Percentiles rank a stretch among this genome's conserved stretches.
Conservation (phyloP, 2,329 filamentous ascomycete genomes). For the Paraphoma chrysanthemicola region DNA sequence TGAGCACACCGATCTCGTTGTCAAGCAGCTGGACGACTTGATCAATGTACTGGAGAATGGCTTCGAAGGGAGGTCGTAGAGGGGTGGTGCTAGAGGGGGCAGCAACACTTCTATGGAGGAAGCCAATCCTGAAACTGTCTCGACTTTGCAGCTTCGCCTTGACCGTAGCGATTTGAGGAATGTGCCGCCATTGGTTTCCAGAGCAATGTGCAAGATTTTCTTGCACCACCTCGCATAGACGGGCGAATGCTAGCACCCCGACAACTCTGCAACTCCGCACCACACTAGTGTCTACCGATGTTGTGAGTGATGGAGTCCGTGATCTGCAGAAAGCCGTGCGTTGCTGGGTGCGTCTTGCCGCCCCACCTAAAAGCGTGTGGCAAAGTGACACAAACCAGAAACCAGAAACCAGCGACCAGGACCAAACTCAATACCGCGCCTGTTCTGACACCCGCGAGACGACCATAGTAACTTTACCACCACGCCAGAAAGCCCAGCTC, state of each 20-base stretch:
- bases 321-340: background rate
- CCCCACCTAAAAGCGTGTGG: background rate
- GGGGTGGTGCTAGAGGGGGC: constrained; percentile 34
- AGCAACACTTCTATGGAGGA: constrained; percentile 30
- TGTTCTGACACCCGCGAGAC: too few species aligned
- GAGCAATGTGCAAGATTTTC: too few species aligned
- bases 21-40: constrained; percentile 74
- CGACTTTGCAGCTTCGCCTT: background rate
- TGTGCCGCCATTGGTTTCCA: too few species aligned
- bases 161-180: background rate
- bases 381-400: background rate
- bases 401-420: background rate
- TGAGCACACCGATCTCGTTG: constrained; percentile 77
- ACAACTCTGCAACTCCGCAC: too few species aligned
- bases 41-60: constrained; percentile 77
- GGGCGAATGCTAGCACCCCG: too few species aligned
- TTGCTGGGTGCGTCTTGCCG: background rate
- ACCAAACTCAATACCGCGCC: too few species aligned
- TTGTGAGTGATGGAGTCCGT: background rate
- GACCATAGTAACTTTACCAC: too few species aligned
- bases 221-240: too few species aligned
- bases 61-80: constrained; percentile 63
- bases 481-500: too few species aligned
- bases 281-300: background rate
- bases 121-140: background rate